Evolutionary conservation across 805 yeast species (phyloP), one percentile per base, ranked within the genome.

Genomic region (Candida gorgasii): DNA sequence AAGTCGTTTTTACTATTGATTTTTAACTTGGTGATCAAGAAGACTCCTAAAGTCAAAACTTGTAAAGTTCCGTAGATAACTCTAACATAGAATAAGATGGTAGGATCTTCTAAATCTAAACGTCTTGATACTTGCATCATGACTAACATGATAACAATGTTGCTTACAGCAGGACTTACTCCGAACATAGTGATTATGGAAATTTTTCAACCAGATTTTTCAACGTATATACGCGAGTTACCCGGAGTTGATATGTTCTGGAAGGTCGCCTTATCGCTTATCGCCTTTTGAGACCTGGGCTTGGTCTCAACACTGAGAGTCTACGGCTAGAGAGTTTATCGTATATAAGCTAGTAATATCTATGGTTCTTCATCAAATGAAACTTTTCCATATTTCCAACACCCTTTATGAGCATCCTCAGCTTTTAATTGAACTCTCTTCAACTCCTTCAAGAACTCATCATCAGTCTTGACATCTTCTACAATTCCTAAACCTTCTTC

Each of bases 111-210:
- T 67, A 90, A 81, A 67, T 92, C 93, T 49, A 93, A 73, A 62
- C 79, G 81, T 67, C 89, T 87, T 50, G 97, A 81, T 50, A 89
- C 86, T 69, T 89, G 97, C 96, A 90, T 92, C 88, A 89, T 88
- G 75, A 80, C 86, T 62, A 90, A 82, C 97, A 90, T 92, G 78
- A 93, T 72, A 56, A 76, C 86, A 55, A 93, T 67, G 73, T 92
- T 90, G 52, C 89, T 69, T 53, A 90, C 71, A 52, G 95, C 95
- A 34, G 98, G 93, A 64, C 45, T 42, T 5, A 42, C 14, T 18
- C 45, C 45, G 30, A 42, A 42, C 41, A 42, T 42, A 16, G 9
- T 30, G 31, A 31, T 22, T 31, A 3, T 19, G 12, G 4, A 37
- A 26, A 37, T 36, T 36, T 36, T 36, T 26, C 22, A 23, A 17